A percentile compares a stretch with the other conserved stretches of the same genome.
Conservation (phyloP, 257 asterid species). For the Scutellaria galericulata region DNA sequence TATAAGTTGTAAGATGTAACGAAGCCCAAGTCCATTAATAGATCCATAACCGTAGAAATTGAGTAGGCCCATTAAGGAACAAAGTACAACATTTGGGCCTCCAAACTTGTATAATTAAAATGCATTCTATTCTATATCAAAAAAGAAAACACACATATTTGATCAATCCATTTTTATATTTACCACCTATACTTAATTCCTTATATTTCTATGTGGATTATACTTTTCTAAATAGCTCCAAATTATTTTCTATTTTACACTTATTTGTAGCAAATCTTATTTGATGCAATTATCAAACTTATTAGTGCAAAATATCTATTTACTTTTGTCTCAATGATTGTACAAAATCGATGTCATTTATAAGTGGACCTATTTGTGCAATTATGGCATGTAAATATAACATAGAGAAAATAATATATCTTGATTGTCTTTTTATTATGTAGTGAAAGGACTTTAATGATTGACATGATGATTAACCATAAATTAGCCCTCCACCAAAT, state of each 20-base stretch:
- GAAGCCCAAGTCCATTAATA: too few relatives aligned
- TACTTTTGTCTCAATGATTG: slow-evolving; percentile 6
- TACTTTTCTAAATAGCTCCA: neutral
- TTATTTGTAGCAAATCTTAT: neutral
- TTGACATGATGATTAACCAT: neutral
- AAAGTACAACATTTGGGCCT: too few relatives aligned
- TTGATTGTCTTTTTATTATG: neutral
- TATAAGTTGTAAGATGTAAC: too few relatives aligned
- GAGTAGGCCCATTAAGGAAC: too few relatives aligned
- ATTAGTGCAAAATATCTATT: neutral
- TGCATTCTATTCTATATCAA: too few relatives aligned
- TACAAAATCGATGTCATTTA: neutral
- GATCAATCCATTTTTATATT: too few relatives aligned
- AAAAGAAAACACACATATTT: too few relatives aligned
- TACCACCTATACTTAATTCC: too few relatives aligned
- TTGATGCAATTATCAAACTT: neutral
- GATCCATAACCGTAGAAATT: too few relatives aligned
- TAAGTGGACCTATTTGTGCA: slow-evolving; percentile 7
- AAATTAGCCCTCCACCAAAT: neutral
- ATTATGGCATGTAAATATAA: slow-evolving; percentile 6
- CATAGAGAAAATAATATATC: neutral
- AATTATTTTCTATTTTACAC: neutral
- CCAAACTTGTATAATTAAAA: too few relatives aligned
- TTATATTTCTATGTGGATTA: too few relatives aligned
- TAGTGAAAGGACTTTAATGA: neutral